Conservation (phyloP, 352 stramenopile genomes). For the Thalassiosira mediterranea region DNA sequence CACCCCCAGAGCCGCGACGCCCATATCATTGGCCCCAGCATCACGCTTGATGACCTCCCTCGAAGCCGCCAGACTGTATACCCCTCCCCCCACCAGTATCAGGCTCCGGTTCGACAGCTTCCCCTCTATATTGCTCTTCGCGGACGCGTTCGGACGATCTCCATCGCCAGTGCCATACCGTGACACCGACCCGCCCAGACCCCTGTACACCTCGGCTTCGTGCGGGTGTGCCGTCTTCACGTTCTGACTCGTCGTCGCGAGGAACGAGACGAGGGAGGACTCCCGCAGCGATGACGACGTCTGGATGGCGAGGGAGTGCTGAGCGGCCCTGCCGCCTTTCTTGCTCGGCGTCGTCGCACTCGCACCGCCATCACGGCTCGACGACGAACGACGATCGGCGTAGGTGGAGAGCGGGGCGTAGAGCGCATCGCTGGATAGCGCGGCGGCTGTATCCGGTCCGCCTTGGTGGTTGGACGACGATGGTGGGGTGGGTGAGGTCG, state of each 20-base stretch:
- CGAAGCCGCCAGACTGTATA: constrained; percentile 12
- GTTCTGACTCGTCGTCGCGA: constrained; percentile 7
- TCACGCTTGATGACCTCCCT: not conserved
- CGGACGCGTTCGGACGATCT: not conserved
- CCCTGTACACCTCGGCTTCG: constrained; percentile 16
- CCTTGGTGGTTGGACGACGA: not conserved
- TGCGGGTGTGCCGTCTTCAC: constrained; percentile 38
- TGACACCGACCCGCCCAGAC: constrained; percentile 10
- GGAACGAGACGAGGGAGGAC: constrained; percentile 29
- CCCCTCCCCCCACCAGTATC: constrained; percentile 35
- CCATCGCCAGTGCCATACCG: constrained; percentile 29
- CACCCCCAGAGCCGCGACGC: no score
- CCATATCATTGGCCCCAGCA: not conserved
- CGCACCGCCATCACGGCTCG: not conserved
- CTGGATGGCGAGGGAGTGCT: constrained; percentile 44
- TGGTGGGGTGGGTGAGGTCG: constrained; percentile 8
- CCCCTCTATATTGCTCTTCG: constrained; percentile 18
- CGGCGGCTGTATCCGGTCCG: not conserved
- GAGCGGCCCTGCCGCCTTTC: constrained; percentile 14
- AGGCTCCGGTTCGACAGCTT: constrained; percentile 47
- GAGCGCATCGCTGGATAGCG: constrained; percentile 41
- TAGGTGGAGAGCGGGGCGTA: constrained; percentile 37
- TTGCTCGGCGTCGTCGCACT: not conserved
- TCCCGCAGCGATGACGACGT: constrained; percentile 29
- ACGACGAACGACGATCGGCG: not conserved